Evolutionary conservation across 306 rosid genomes (phyloP), one percentile per base, ranked within the genome.

Genomic region (Lathyrus aphaca): DNA sequence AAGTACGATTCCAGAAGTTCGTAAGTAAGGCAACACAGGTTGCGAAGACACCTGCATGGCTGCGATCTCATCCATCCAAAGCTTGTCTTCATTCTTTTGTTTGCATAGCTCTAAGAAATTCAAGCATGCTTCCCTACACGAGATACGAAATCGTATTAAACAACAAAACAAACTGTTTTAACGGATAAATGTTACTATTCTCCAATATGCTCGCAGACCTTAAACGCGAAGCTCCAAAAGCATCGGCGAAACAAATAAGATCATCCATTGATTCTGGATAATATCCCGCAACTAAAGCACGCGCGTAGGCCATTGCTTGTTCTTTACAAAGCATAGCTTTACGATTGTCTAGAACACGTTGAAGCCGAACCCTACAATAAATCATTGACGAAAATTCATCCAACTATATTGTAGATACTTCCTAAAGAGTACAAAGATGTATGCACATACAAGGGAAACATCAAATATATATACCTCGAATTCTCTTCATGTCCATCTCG

Each of bases 281-380:
- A 75, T 74, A 95, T 82, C 99, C 97, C 4, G 95, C 87, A 57
- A 87, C 99, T 74, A 91, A 82, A 64, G 99, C 92, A 43, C 99
- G 97, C 15, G 99, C 99, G 79, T 91, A 95, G 51, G 99, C 99
- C 99, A 95, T 95, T 1, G 97, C 99, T 76, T 95, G 99, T 82
- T 95, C 99, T 85, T 89, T 95, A 81, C 79, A 86, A 19, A 95
- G 91, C 68, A 91, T 89, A 8, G 94, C 91, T 83, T 71, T 95
- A 38, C 99, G 92, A 37, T 84, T 88, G 76, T 91, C 97, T 61
- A 95, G 78, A 84, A 95, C 96, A 35, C 95, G 97, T 68, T 83
- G 96, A 82, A 95, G 99, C 54, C 82, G 86, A 77, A 87, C 74
- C 89, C 99, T 95, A 87, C 80, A 84, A 68, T 53, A 77, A 35